Conservation (phyloP, 352 stramenopile species). For the Globisporangium echinulatum region DNA sequence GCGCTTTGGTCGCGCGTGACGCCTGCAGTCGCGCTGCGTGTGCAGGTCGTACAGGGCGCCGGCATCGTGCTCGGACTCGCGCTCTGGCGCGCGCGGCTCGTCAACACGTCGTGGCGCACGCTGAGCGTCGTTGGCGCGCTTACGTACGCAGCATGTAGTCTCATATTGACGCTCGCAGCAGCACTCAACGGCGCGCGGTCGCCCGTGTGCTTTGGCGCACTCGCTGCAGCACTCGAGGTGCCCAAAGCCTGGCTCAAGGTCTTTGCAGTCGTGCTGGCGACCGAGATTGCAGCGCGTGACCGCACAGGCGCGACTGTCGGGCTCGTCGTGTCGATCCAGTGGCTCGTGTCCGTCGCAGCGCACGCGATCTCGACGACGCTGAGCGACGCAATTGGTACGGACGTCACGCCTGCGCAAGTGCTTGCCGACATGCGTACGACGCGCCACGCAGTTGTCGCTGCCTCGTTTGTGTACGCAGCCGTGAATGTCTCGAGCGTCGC, state of each 20-base stretch:
- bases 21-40: slow-evolving; percentile 5
- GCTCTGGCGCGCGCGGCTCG: slow-evolving; percentile 32
- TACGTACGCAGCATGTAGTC: slow-evolving; percentile 21
- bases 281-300: slow-evolving; percentile 46
- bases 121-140: slow-evolving; percentile 23
- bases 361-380: slow-evolving; percentile 23
- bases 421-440: slow-evolving; percentile 20
- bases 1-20: slow-evolving; percentile 31
- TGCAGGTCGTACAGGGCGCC: slow-evolving; percentile 22
- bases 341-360: slow-evolving; percentile 22
- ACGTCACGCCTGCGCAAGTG: slow-evolving; percentile 16
- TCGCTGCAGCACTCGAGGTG: slow-evolving; percentile 22
- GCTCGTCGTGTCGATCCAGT: slow-evolving; percentile 38
- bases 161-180: slow-evolving; percentile 27
- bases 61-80: slow-evolving; percentile 27
- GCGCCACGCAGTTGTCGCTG: slow-evolving; percentile 18
- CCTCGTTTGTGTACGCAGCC: slow-evolving; percentile 13
- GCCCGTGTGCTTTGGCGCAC: slow-evolving; percentile 40
- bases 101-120: slow-evolving; percentile 32
- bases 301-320: slow-evolving; percentile 50
- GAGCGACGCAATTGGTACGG: slow-evolving; percentile 18
- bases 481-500: slow-evolving; percentile 24
- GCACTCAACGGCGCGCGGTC: slow-evolving; percentile 24
- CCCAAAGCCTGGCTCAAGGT: slow-evolving; percentile 33
- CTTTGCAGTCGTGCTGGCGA: slow-evolving; percentile 31